Conservation (phyloP, 495 filamentous ascomycete species). For the Cercophora sp. region DNA sequence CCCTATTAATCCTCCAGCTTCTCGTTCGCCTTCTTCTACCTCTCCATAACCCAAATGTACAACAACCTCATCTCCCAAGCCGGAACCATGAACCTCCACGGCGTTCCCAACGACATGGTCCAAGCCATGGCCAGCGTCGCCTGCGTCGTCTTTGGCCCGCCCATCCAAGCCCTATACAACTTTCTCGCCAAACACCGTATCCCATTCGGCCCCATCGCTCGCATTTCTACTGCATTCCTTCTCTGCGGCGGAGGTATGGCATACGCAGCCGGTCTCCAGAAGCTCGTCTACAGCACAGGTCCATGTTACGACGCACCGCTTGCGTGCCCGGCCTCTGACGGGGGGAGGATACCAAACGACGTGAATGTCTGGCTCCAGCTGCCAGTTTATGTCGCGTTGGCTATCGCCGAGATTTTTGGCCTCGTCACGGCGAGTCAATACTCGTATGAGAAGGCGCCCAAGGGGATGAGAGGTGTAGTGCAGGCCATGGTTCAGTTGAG, state of each 20-base stretch:
- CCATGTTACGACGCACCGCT: slow-evolving; percentile 52
- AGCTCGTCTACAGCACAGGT: slow-evolving; percentile 38
- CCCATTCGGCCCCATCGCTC: slow-evolving; percentile 45
- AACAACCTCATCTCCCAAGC: slow-evolving; percentile 45
- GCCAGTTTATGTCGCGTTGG: slow-evolving; percentile 37
- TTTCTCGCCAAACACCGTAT: slow-evolving; percentile 36
- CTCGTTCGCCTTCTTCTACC: slow-evolving; percentile 56
- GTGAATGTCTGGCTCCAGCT: slow-evolving; percentile 38
- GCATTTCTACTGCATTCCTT: slow-evolving; percentile 49
- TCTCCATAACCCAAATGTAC: slow-evolving; percentile 50
- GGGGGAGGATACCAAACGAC: slow-evolving; percentile 28
- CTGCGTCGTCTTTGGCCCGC: slow-evolving; percentile 41
- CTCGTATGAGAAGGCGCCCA: slow-evolving; percentile 44
- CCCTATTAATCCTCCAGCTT: slow-evolving; percentile 19
- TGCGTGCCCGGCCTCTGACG: slow-evolving; percentile 24
- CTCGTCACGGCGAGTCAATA: slow-evolving; percentile 49
- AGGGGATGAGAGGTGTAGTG: slow-evolving; percentile 25
- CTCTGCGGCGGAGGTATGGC: slow-evolving; percentile 42
- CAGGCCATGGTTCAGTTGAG: slow-evolving; percentile 42
- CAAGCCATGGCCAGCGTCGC: slow-evolving; percentile 27
- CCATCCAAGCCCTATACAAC: slow-evolving; percentile 48
- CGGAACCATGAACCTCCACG: slow-evolving; percentile 44
- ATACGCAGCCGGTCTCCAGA: slow-evolving; percentile 47
- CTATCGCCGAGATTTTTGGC: slow-evolving; percentile 41
- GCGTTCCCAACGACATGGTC: slow-evolving; percentile 51